These are phyloP conservation scores for Xylaria grammica DNA, from an alignment of 495 filamentous ascomycete genomes.

Conservation along the genomic window DNA sequence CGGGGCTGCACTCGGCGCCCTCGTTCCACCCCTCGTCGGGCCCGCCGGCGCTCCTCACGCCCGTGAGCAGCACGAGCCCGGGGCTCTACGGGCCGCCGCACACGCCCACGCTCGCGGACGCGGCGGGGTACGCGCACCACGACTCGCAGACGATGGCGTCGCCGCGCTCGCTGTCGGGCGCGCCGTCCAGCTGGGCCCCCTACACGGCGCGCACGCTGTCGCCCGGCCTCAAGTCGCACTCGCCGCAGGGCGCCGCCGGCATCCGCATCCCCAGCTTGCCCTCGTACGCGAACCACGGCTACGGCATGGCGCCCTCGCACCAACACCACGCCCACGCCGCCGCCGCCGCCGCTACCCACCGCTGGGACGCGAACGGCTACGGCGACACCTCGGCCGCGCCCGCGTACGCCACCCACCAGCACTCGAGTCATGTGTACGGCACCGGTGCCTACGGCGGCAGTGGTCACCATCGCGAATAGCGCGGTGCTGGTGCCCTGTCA, in stretches of 20 bases:
- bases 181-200: conserved; percentile 40
- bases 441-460: conserved; percentile 47
- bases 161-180: conserved; percentile 47
- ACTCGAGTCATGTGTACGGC: conserved; percentile 47
- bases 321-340: conserved; percentile 19
- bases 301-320: conserved; percentile 33
- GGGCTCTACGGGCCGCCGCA: conserved; percentile 45
- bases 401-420: conserved; percentile 41
- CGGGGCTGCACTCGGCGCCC: conserved; percentile 28
- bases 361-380: conserved; percentile 40
- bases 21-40: conserved; percentile 16
- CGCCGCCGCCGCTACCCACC: not conserved
- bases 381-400: conserved; percentile 49
- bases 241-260: conserved; percentile 39
- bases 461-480: conserved; percentile 35
- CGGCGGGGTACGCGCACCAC: conserved; percentile 38
- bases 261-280: conserved; percentile 40
- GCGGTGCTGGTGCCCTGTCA: not conserved
- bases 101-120: conserved; percentile 44
- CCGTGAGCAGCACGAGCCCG: conserved; percentile 41
- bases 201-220: conserved; percentile 48
- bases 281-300: conserved; percentile 34
- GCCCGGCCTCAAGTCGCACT: conserved; percentile 45
- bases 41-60: conserved; percentile 34
- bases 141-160: conserved; percentile 48